A percentile compares a stretch with the other conserved stretches of the same genome.
These are phyloP conservation scores for Cardiosporidium cionae DNA, from an alignment of 169 alveolate genomes.

Conservation along the genomic window DNA sequence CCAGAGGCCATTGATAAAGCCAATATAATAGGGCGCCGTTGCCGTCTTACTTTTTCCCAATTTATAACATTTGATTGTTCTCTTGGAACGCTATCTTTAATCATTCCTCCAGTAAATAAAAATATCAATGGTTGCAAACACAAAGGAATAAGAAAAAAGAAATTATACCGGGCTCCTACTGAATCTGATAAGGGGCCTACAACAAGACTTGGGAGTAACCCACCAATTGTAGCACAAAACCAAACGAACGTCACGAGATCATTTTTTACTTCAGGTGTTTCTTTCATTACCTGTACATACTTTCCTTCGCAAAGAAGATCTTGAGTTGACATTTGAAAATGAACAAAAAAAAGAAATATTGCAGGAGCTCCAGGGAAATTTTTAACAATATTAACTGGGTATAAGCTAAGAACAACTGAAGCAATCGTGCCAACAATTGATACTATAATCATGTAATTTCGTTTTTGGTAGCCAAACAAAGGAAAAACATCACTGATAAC, in stretches of 20 bases:
- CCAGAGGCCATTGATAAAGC: not conserved
- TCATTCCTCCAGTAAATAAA: not conserved
- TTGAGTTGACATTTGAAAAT: conserved; percentile 12
- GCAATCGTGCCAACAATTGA: conserved; percentile 23
- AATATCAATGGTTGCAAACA: not conserved
- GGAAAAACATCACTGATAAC: conserved; percentile 25
- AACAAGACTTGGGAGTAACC: not conserved
- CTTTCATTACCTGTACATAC: not conserved
- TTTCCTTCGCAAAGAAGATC: conserved; percentile 20
- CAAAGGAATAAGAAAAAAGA: conserved; percentile 16
- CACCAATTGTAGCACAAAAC: not conserved
- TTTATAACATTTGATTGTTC: not conserved
- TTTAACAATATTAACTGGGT: conserved; percentile 1
- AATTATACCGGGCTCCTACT: not conserved
- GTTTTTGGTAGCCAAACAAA: conserved; percentile 25
- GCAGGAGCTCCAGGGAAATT: conserved; percentile 1
- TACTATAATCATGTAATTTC: conserved; percentile 17
- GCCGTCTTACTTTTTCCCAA: not conserved
- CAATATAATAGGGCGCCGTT: not conserved
- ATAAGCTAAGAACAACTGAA: conserved; percentile 1
- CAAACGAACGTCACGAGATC: conserved; percentile 1
- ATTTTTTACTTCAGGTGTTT: not conserved
- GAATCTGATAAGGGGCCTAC: conserved; percentile 16
- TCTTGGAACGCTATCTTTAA: not conserved
- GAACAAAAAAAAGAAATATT: not conserved